Evolutionary conservation across 2,329 filamentous ascomycete species (phyloP).

Genomic region (Coniochaeta hoffmannii): DNA sequence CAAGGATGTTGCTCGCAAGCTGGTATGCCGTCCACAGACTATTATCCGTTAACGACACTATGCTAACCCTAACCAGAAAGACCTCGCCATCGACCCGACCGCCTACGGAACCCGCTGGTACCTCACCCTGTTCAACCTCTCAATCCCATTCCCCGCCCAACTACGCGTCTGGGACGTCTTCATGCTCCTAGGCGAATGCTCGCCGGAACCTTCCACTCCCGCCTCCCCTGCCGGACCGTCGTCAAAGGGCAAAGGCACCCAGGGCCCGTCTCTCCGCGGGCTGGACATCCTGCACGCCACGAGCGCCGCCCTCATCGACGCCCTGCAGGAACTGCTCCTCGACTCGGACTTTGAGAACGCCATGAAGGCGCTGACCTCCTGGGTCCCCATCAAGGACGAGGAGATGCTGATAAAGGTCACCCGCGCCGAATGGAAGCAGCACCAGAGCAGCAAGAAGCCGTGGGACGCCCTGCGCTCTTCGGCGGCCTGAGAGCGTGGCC

Average conservation of each 20-base stretch:
- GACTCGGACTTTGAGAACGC: constrained; percentile 95
- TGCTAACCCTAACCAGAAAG: constrained; percentile 40
- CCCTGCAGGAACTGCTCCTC: constrained; percentile 77
- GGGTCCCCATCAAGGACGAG: constrained; percentile 90
- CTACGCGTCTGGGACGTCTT: constrained; percentile 97
- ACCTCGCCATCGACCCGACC: constrained; percentile 75
- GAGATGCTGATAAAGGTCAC: constrained; percentile 86
- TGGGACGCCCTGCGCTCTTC: constrained; percentile 18
- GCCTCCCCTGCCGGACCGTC: constrained; percentile 5
- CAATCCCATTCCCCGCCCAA: constrained; percentile 88
- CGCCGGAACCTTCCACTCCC: constrained; percentile 25
- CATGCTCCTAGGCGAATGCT: constrained; percentile 78
- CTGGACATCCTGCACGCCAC: constrained; percentile 87
- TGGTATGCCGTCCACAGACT: constrained; percentile 48
- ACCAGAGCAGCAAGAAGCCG: constrained; percentile 37
- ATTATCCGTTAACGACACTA: neutral
- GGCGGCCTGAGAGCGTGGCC: neutral
- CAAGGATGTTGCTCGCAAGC: constrained; percentile 70
- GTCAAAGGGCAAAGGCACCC: constrained; percentile 9
- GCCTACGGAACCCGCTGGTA: constrained; percentile 98
- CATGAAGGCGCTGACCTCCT: constrained; percentile 94
- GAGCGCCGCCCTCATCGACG: constrained; percentile 83
- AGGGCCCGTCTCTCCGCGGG: constrained; percentile 47
- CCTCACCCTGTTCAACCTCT: constrained; percentile 93
- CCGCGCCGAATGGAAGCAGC: constrained; percentile 74